Evolutionary conservation across 2,329 filamentous ascomycete genomes (phyloP).

Genomic region (Claviceps citrina): DNA sequence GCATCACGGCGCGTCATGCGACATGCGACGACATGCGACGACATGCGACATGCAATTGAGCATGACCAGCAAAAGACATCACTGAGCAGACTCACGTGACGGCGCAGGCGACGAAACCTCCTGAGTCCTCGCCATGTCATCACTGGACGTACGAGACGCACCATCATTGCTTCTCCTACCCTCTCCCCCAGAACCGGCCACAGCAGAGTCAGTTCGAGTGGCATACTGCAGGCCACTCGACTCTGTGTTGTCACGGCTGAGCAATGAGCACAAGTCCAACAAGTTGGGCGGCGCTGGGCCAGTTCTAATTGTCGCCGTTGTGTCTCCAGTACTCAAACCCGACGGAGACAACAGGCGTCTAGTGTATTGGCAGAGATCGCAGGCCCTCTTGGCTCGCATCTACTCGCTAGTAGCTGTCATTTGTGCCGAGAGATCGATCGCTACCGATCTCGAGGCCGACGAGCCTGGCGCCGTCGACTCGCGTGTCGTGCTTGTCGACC

Average conservation of each 20-base stretch:
- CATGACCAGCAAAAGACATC: background rate
- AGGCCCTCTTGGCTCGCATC: conserved; percentile 57
- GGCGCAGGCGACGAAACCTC: too few relatives aligned
- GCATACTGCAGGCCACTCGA: conserved; percentile 46
- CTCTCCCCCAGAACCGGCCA: conserved; percentile 41
- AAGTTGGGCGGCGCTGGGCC: conserved; percentile 18
- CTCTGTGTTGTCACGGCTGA: conserved; percentile 35
- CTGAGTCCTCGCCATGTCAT: conserved; percentile 1
- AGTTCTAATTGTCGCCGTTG: conserved; percentile 40
- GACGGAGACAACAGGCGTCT: conserved; percentile 19
- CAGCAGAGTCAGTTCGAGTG: conserved; percentile 34
- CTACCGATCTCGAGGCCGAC: conserved; percentile 37
- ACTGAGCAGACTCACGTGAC: background rate
- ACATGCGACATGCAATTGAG: too few relatives aligned
- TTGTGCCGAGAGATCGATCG: conserved; percentile 47
- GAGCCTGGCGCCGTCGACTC: conserved; percentile 59
- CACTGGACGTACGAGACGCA: background rate
- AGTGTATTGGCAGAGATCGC: conserved; percentile 50
- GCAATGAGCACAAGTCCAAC: conserved; percentile 14
- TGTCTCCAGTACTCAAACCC: conserved; percentile 44
- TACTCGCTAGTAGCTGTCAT: conserved; percentile 65
- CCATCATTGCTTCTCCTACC: conserved; percentile 46
- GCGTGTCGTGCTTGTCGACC: conserved; percentile 58
- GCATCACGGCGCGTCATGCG: too few relatives aligned
- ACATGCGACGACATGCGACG: too few relatives aligned